Evolutionary conservation across 176 grass and related monocot species (phyloP), one percentile per base, ranked within the genome.

Genomic region (Calamus simplicifolius): DNA sequence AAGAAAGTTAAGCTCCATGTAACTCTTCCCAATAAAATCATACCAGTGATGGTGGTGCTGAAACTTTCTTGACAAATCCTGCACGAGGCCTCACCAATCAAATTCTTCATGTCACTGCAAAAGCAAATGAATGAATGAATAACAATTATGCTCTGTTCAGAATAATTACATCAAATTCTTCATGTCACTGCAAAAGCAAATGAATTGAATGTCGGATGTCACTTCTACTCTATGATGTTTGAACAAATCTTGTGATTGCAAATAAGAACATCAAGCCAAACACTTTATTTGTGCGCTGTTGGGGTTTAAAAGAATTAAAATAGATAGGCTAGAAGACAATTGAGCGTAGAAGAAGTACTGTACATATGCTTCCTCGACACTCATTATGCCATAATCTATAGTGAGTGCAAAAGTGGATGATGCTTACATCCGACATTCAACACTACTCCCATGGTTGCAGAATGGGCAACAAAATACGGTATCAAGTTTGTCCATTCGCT

Each of bases 91-190:
- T 68, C 65, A 25, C 65, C 52, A 56, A 68, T 68, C 29, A 56
- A 68, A 29, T 68, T 68, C 25, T 68, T 68, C 65, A 68, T 68
- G 65, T 68, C 65, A 17, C 65, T 68, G 52, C 4, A 68, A 67
- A 67, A 38, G 18, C 5, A 0, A 17, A 43, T 13, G 25, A 6
- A 31, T 23, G 8, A 55, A 68, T 53, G 52, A 52, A 31, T 25
- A 49, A 61, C 7, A 15, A n/a, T 61, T 6, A 31, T 43, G 1
- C 3, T 13, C 35, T 13, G 3, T 43, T n/a, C 17, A 38, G 10
- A 3, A 0, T 19, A 6, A 61, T 30, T 16, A 49, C 35, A 49
- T 10, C 35, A 43, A n/a, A n/a, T n/a, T n/a, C n/a, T n/a, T n/a
- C n/a, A n/a, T n/a, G n/a, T n/a, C n/a, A n/a, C n/a, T n/a, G n/a